These are phyloP conservation scores for Beta corolliflora DNA, from an alignment of 179 eudicot species.

Conservation along the genomic window DNA sequence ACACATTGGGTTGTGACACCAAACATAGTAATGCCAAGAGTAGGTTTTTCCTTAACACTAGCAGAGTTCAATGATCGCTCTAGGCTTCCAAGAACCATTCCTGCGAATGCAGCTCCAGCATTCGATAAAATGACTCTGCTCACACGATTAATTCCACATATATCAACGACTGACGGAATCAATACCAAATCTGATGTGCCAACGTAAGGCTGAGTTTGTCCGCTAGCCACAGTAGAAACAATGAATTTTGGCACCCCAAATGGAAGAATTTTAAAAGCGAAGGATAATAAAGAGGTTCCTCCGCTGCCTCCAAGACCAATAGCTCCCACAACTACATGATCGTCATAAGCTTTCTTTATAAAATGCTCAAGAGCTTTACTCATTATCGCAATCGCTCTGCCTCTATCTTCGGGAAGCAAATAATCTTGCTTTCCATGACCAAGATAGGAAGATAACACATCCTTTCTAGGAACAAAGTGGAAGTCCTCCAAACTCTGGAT, in stretches of 20 bases:
- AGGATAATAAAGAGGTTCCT: constrained; percentile 80
- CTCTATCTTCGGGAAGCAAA: constrained; percentile 80
- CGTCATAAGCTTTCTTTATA: constrained; percentile 54
- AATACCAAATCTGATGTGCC: constrained; percentile 89
- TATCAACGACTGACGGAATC: constrained; percentile 94
- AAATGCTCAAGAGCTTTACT: constrained; percentile 60
- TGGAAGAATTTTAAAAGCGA: constrained; percentile 80
- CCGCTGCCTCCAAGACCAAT: constrained; percentile 98
- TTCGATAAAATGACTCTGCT: constrained; percentile 73
- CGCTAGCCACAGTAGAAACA: constrained; percentile 91
- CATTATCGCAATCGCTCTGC: constrained; percentile 75
- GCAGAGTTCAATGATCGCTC: constrained; percentile 30
- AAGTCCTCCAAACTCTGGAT: constrained; percentile 49
- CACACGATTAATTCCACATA: constrained; percentile 85
- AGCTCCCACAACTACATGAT: constrained; percentile 64
- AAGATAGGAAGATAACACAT: constrained; percentile 58
- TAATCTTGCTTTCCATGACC: constrained; percentile 38
- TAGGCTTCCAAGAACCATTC: constrained; percentile 74
- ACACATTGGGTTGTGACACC: constrained; percentile 98
- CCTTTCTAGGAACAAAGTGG: constrained; percentile 62
- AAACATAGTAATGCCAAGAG: constrained; percentile 94
- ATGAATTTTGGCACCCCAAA: constrained; percentile 84
- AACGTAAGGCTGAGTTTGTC: constrained; percentile 80
- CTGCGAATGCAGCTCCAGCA: constrained; percentile 96
- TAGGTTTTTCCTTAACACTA: constrained; percentile 47